Evolutionary conservation across 2,329 filamentous ascomycete genomes (phyloP).

Genomic region (Fusarium decemcellulare): DNA sequence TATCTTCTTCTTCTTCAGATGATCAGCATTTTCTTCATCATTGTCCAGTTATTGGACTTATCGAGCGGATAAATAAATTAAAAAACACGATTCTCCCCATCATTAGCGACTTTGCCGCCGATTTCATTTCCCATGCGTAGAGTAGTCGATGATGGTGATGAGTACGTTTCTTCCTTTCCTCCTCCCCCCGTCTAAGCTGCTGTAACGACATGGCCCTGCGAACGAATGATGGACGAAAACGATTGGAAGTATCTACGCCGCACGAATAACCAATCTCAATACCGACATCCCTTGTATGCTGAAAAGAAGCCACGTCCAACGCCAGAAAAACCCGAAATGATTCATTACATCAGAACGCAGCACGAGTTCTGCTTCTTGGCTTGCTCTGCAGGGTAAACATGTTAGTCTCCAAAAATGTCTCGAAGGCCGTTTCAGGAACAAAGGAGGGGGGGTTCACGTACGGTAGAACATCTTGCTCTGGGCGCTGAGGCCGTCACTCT

Average conservation of each 20-base stretch:
- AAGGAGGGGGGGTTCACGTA: constrained; percentile 55
- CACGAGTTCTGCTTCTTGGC: constrained; percentile 88
- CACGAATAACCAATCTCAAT: constrained; percentile 52
- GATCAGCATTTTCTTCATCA: constrained; percentile 29
- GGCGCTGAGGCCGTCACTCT: constrained; percentile 90
- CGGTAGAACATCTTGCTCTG: constrained; percentile 99
- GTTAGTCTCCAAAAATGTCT: constrained; percentile 13
- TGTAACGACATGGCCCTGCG: constrained; percentile 38
- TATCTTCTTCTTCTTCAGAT: not conserved
- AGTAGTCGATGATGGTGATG: constrained; percentile 12
- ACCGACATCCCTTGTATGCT: constrained; percentile 47
- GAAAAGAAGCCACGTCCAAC: constrained; percentile 51
- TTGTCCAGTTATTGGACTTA: constrained; percentile 26
- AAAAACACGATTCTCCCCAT: constrained; percentile 30
- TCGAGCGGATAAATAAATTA: constrained; percentile 12
- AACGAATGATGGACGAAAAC: constrained; percentile 45
- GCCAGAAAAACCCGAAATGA: constrained; percentile 47
- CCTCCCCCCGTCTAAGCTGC: constrained; percentile 27
- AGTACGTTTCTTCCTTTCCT: constrained; percentile 11
- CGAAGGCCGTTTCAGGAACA: constrained; percentile 2
- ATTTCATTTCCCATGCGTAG: constrained; percentile 11
- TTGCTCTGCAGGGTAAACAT: constrained; percentile 60
- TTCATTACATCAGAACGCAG: constrained; percentile 76
- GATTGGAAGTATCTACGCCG: constrained; percentile 46
- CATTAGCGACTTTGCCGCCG: constrained; percentile 7